phyloP scores from a whole-genome alignment of 371 early-diverging fungal genomes.

The Mortierella sp. region DNA sequence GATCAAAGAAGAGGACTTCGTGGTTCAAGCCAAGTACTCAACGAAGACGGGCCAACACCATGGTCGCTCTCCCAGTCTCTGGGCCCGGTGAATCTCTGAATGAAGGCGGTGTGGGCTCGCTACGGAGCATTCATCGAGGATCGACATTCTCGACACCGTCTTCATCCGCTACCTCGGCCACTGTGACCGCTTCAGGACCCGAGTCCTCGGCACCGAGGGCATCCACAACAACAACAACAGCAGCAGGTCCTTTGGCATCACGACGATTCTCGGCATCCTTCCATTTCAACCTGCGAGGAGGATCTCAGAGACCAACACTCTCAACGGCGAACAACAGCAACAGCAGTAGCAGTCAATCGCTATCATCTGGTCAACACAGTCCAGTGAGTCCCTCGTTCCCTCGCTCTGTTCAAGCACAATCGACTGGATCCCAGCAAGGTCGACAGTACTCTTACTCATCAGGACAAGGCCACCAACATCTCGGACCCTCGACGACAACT shows the following conservation, averaged over 20 bases:
- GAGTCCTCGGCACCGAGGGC: not conserved
- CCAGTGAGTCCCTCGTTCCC: not conserved
- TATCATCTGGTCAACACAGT: not conserved
- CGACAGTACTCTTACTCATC: not conserved
- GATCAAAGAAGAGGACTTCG: not conserved
- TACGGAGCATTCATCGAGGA: not conserved
- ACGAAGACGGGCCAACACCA: not conserved
- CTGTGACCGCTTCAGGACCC: not conserved
- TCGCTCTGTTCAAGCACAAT: not conserved
- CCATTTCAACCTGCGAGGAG: slow-evolving; percentile 12
- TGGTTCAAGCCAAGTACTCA: not conserved
- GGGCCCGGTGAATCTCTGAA: too few relatives aligned
- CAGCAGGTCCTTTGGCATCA: not conserved
- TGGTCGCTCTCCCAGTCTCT: too few relatives aligned
- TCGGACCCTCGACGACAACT: not conserved
- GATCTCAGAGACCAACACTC: not conserved
- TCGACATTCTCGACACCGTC: not conserved
- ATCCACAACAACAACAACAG: not conserved
- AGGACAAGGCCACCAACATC: not conserved
- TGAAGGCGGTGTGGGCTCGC: too few relatives aligned
- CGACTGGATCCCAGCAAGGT: not conserved
- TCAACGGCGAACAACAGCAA: not conserved
- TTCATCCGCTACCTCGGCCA: not conserved
- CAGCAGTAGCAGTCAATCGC: not conserved
- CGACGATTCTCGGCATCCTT: slow-evolving; percentile 26